These are phyloP conservation scores for Blastocladiella emersonii DNA, from an alignment of 371 early-diverging fungal genomes.

Conservation along the genomic window DNA sequence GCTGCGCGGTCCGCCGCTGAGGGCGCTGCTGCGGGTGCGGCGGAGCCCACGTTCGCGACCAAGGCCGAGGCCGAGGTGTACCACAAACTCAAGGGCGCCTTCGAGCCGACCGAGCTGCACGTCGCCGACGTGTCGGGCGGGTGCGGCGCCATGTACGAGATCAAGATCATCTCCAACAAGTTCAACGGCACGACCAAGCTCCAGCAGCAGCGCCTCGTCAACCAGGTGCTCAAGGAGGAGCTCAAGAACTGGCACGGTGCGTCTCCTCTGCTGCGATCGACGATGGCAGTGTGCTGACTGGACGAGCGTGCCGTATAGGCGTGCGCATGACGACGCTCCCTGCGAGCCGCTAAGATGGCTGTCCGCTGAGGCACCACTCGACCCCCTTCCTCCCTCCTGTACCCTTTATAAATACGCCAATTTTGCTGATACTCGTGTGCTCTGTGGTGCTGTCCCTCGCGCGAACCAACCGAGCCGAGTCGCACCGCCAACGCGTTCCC, in stretches of 20 bases:
- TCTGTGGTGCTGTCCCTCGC: no score
- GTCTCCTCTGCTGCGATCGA: background rate
- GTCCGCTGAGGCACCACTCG: no score
- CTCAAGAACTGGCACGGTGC: conserved; percentile 9
- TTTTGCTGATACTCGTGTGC: no score
- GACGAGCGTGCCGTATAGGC: no score
- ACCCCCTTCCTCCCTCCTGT: no score
- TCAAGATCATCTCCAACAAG: conserved; percentile 4
- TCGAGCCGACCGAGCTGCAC: background rate
- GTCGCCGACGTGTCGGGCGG: conserved; percentile 7
- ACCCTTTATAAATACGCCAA: no score
- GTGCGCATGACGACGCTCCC: background rate
- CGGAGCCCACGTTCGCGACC: background rate
- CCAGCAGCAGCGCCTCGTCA: conserved; percentile 11
- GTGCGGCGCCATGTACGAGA: conserved; percentile 11
- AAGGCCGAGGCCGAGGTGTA: background rate
- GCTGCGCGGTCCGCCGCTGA: no score
- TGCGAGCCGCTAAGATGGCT: no score
- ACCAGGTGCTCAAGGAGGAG: conserved; percentile 10
- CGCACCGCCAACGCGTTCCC: no score
- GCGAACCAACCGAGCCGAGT: no score
- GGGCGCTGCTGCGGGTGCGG: no score
- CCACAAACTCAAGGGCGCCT: background rate
- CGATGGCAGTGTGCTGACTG: no score
- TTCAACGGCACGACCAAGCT: conserved; percentile 8